Base-by-base conservation (phyloP, 306 rosid genomes). In the Cercis canadensis region DNA sequence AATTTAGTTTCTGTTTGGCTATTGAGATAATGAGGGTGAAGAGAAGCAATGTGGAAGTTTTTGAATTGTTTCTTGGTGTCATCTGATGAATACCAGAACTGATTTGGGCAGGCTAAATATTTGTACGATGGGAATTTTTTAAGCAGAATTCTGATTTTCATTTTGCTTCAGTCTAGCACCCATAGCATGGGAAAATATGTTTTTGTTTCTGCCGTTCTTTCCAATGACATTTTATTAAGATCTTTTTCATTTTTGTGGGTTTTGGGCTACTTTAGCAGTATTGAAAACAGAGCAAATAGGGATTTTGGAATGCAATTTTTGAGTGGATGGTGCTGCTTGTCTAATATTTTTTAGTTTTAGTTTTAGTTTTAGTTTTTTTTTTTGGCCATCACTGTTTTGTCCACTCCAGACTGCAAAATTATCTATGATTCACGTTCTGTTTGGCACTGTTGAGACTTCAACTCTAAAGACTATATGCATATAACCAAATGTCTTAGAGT, bases 1-100 rank as follows among this genome's bases (percentile, higher is more conserved):
- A 36, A 8, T 3, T 31, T 58, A 34, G 32, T 16, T 18, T 32
- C 36, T 55, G 11, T 51, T 74, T 59, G 57, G 13, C 19, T 8
- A 19, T 60, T 40, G 8, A n/a, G 18, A 6, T 18, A 59, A 37
- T 65, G 41, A 33, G 31, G 49, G 47, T 34, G 32, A 15, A 11
- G 4, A 32, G 61, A 76, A 72, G 65, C 49, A 62, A 31, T 61
- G 14, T 33, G 10, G 13, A 75, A 57, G n/a, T n/a, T 41, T 52
- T 41, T 52, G 5, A 34, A 1, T 47, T 31, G 56, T 29, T 6
- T 24, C 2, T 6, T 44, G 43, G 4, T 45, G 15, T 46, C 11
- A 17, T 34, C 8, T 36, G 39, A 32, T 65, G 11, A 65, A 45
- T 40, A 13, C 13, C 41, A 11, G 21, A 33, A 34, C n/a, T 43